Percentiles rank a stretch among this genome's conserved stretches.
Evolutionary conservation across 2,329 filamentous ascomycete species (phyloP).

Genomic region (Botrytis cinerea): DNA sequence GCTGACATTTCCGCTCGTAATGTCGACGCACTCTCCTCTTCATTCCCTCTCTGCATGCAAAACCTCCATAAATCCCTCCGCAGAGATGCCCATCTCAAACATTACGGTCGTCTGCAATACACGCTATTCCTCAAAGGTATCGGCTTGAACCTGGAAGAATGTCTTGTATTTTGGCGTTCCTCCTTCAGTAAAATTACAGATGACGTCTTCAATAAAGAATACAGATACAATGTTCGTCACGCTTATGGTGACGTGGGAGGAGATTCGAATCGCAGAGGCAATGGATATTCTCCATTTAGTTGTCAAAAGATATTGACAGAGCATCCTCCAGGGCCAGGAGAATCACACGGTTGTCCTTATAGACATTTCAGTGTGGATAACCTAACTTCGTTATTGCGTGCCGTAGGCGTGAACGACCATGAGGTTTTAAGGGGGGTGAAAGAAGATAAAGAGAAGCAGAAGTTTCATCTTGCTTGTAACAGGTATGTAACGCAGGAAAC

Average conservation of each 20-base stretch:
- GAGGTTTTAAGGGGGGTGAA: slow-evolving; percentile 77
- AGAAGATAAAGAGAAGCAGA: slow-evolving; percentile 84
- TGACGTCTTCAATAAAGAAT: slow-evolving; percentile 96
- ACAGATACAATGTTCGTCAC: slow-evolving; percentile 96
- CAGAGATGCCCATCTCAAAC: slow-evolving; percentile 87
- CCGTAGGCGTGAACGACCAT: slow-evolving; percentile 76
- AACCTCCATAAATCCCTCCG: slow-evolving; percentile 84
- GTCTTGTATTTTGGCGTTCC: slow-evolving; percentile 85
- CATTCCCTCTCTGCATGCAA: slow-evolving; percentile 94
- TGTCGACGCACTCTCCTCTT: slow-evolving; percentile 75
- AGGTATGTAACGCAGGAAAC: slow-evolving; percentile 51
- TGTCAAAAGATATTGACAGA: slow-evolving; percentile 96
- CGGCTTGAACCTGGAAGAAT: slow-evolving; percentile 88
- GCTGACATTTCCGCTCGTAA: slow-evolving; percentile 75
- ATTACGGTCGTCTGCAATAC: slow-evolving; percentile 91
- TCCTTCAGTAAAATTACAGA: slow-evolving; percentile 86
- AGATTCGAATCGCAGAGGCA: slow-evolving; percentile 80
- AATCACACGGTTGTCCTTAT: slow-evolving; percentile 95
- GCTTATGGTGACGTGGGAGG: slow-evolving; percentile 92
- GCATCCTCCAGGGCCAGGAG: slow-evolving; percentile 79
- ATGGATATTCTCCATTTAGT: slow-evolving; percentile 87
- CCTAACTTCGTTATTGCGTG: slow-evolving; percentile 71
- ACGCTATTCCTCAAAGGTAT: slow-evolving; percentile 96
- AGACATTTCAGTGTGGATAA: slow-evolving; percentile 90
- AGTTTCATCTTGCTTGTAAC: slow-evolving; percentile 96